phyloP scores from a whole-genome alignment of 2,329 filamentous ascomycete genomes.

The Talaromyces sp. region DNA sequence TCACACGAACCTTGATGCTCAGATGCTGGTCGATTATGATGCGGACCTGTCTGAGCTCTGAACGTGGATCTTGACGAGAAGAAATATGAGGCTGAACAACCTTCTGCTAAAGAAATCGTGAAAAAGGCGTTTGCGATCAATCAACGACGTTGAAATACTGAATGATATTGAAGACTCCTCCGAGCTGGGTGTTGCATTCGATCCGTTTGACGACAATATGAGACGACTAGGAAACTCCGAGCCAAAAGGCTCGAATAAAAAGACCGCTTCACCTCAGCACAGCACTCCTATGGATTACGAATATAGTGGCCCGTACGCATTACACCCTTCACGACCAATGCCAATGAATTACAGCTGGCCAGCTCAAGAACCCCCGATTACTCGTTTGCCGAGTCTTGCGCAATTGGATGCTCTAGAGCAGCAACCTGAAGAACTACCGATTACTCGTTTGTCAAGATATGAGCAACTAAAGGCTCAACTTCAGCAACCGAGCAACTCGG shows the following conservation, averaged over 20 bases:
- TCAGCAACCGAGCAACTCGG: not conserved
- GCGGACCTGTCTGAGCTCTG: not conserved
- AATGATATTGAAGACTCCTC: not conserved
- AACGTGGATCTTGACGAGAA: not conserved
- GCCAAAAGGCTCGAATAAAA: not conserved
- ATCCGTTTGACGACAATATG: not conserved
- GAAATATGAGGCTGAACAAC: not conserved
- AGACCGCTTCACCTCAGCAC: not conserved
- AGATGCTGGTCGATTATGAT: not conserved
- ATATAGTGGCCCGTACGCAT: too few species aligned
- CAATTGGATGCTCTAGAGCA: too few species aligned
- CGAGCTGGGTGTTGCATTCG: not conserved
- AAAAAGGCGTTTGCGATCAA: not conserved
- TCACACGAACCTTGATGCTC: not conserved
- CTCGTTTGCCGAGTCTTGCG: not conserved
- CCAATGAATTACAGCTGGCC: not conserved
- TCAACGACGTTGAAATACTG: not conserved
- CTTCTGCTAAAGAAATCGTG: not conserved
- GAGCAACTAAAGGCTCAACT: not conserved
- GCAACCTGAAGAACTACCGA: not conserved
- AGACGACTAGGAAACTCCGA: not conserved
- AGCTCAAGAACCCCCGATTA: not conserved
- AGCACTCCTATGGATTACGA: too few species aligned
- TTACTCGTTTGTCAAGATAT: not conserved
- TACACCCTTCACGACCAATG: not conserved